Evolutionary conservation across 306 rosid species (phyloP), one percentile per base, ranked within the genome.

Genomic region (Corylus americana): DNA sequence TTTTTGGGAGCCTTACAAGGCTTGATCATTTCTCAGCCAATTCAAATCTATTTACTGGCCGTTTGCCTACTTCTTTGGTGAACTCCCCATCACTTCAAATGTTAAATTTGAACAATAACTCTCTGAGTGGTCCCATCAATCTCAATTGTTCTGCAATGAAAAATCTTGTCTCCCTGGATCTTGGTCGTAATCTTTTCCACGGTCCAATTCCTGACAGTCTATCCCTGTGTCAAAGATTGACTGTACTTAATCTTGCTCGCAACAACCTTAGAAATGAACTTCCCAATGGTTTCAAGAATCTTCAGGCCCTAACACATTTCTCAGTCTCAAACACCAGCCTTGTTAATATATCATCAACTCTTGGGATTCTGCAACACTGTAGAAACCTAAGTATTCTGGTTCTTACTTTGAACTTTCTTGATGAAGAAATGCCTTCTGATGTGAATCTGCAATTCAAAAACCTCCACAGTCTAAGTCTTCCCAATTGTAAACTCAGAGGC

Each of bases 281-380:
- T 12, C 87, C 91, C 2, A 51, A 20, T 1, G 78, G 17, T 66
- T 87, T 79, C 74, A 80, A 72, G 57, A 76, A 78, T 50, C 74
- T 87, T 57, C 64, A n/a, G 25, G 51, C 77, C 29, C 74, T 87
- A 27, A 59, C 80, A 2, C 62, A 73, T 7, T 80, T 90, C 44
- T 49, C 77, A 7, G 70, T 89, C 44, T 37, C 88, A 66, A 57
- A 79, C 0, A 8, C 74, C 53, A 68, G 80, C 68, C 27, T 77
- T n/a, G 31, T 22, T 42, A 81, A 87, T 78, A 48, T 87, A 17
- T 82, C 90, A 10, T 42, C 77, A 14, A 54, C 93, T 39, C 77
- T 90, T 1, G 78, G 69, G 13, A 44, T 80, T 75, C 64, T 85
- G 55, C 86, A 72, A 70, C 78, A 86, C 8, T 87, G 91, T 75